Conservation (phyloP, 805 yeast species). For the Wickerhamomyces ciferrii region DNA sequence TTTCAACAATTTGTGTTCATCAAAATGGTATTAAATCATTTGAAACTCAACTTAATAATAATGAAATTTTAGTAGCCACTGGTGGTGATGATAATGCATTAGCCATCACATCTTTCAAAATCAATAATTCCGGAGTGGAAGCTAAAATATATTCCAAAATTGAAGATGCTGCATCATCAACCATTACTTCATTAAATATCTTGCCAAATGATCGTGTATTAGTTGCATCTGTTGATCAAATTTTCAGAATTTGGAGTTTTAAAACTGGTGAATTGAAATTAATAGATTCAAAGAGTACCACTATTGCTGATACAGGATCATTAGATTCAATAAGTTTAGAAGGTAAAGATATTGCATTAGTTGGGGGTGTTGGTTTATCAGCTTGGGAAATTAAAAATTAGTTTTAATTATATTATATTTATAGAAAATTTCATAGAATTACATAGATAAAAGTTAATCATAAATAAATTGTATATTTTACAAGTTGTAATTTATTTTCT, state of each 20-base stretch:
- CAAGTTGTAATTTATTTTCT: not conserved
- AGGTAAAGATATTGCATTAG: constrained; percentile 29
- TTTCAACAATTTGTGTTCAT: constrained; percentile 53
- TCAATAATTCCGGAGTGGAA: constrained; percentile 14
- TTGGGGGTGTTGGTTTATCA: constrained; percentile 86
- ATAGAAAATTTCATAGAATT: too few relatives aligned
- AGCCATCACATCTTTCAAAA: constrained; percentile 32
- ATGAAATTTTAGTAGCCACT: constrained; percentile 40
- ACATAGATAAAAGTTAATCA: not conserved
- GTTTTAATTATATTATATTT: not conserved
- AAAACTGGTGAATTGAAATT: constrained; percentile 21
- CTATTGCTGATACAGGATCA: constrained; percentile 90
- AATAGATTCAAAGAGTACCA: constrained; percentile 51
- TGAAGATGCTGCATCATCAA: constrained; percentile 74
- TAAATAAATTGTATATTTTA: not conserved
- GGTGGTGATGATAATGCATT: constrained; percentile 95
- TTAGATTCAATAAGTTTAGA: constrained; percentile 34
- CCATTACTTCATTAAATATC: constrained; percentile 62
- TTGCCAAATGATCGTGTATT: constrained; percentile 31
- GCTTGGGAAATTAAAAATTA: constrained; percentile 31
- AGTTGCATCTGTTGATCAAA: constrained; percentile 83
- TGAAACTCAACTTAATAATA: constrained; percentile 20
- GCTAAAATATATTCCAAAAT: constrained; percentile 29
- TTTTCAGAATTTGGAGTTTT: constrained; percentile 57
- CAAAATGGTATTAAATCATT: constrained; percentile 80